Evolutionary conservation across 441 rosid species (phyloP).

Genomic region (Pelargonium australe): DNA sequence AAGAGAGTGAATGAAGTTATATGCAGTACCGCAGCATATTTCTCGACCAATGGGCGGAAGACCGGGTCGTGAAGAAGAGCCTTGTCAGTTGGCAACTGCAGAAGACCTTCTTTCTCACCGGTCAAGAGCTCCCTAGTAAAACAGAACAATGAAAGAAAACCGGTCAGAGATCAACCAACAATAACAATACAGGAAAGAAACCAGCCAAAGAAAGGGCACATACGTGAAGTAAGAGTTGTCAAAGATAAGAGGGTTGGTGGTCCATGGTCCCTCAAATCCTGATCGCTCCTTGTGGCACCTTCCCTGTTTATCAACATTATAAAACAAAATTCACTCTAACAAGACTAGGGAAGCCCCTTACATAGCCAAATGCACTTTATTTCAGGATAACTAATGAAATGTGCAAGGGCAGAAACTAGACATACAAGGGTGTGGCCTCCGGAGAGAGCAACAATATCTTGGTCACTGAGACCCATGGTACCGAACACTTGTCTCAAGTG

Average conservation of each 20-base stretch:
- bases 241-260: constrained; percentile 74
- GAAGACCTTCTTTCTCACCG: constrained; percentile 84
- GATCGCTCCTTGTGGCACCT: constrained; percentile 93
- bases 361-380: not conserved
- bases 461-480: no score
- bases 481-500: no score
- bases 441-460: no score
- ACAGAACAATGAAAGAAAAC: not conserved
- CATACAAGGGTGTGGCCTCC: no score
- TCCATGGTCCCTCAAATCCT: constrained; percentile 97
- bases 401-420: not conserved
- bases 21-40: constrained; percentile 55
- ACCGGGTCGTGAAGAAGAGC: constrained; percentile 66
- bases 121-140: constrained; percentile 61
- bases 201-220: constrained; percentile 18
- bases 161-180: not conserved
- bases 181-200: not conserved
- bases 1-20: not conserved
- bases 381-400: not conserved
- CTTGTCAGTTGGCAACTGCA: constrained; percentile 73
- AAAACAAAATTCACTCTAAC: not conserved
- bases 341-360: no score
- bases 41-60: constrained; percentile 87
- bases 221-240: constrained; percentile 90
- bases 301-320: constrained; percentile 40